A percentile compares a stretch with the other conserved stretches of the same genome.
These are phyloP conservation scores for Colletotrichum horii DNA, from an alignment of 2,329 filamentous ascomycete genomes.

Conservation along the genomic window DNA sequence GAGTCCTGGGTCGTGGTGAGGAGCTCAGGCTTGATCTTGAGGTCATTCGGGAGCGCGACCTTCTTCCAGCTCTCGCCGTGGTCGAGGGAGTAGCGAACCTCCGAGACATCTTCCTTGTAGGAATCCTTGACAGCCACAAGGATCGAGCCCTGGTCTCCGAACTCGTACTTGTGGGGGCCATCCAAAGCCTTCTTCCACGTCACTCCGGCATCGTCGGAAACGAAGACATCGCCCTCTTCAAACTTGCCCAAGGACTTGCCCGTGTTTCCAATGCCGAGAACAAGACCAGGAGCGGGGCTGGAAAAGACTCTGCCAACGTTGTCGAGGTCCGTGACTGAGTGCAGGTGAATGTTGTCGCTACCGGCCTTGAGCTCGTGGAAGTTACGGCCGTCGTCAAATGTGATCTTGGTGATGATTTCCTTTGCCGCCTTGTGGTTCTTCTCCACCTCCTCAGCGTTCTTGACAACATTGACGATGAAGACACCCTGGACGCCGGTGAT, in stretches of 20 bases:
- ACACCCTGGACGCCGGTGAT: constrained; percentile 91
- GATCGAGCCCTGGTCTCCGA: constrained; percentile 91
- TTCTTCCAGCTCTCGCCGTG: constrained; percentile 86
- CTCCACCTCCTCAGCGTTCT: constrained; percentile 81
- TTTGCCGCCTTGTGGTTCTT: constrained; percentile 58
- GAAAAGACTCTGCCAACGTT: constrained; percentile 91
- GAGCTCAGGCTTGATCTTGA: constrained; percentile 73
- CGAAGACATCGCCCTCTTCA: constrained; percentile 77
- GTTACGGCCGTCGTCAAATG: constrained; percentile 91
- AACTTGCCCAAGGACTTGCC: constrained; percentile 76
- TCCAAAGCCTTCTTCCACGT: constrained; percentile 80
- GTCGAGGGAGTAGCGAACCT: constrained; percentile 80
- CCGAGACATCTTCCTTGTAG: constrained; percentile 60
- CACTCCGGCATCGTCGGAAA: constrained; percentile 89
- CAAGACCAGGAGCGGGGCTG: constrained; percentile 87
- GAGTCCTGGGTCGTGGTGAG: constrained; percentile 92
- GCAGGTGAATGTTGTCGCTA: constrained; percentile 77
- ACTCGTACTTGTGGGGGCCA: constrained; percentile 93
- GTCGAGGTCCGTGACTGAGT: constrained; percentile 85
- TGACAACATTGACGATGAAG: constrained; percentile 86
- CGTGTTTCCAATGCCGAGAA: constrained; percentile 94
- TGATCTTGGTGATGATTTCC: constrained; percentile 81
- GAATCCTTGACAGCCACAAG: constrained; percentile 84
- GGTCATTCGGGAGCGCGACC: constrained; percentile 67
- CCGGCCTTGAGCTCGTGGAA: constrained; percentile 77